Percentiles rank a stretch among this genome's conserved stretches.
Evolutionary conservation across 352 stramenopile species (phyloP).

Genomic region (Phytophthora sansomeana): DNA sequence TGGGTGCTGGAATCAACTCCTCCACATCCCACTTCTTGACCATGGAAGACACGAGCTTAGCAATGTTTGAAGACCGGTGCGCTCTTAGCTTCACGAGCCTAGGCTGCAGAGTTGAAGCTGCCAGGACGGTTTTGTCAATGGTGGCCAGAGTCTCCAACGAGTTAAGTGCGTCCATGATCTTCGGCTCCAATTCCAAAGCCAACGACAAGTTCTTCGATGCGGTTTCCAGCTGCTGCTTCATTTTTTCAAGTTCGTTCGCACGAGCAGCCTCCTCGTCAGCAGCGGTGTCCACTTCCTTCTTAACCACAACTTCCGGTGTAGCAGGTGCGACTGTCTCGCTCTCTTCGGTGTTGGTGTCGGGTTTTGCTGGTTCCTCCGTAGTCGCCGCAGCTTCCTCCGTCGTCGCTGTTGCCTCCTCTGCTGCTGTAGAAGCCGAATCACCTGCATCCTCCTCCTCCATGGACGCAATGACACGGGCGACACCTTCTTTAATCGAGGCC

Average conservation of each 20-base stretch:
- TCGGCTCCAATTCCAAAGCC: slow-evolving; percentile 43
- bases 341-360: slow-evolving; percentile 30
- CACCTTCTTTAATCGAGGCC: slow-evolving; percentile 75
- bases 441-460: slow-evolving; percentile 66
- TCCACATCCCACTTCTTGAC: slow-evolving; percentile 60
- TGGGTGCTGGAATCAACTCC: slow-evolving; percentile 53
- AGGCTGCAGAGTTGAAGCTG: slow-evolving; percentile 38
- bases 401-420: slow-evolving; percentile 23
- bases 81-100: slow-evolving; percentile 51
- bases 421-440: slow-evolving; percentile 26
- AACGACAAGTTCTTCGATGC: slow-evolving; percentile 49
- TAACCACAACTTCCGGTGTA: slow-evolving; percentile 13
- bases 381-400: slow-evolving; percentile 17
- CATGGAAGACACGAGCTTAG: slow-evolving; percentile 42
- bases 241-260: slow-evolving; percentile 13
- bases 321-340: slow-evolving; percentile 12
- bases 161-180: slow-evolving; percentile 46
- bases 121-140: slow-evolving; percentile 46
- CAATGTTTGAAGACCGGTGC: slow-evolving; percentile 41
- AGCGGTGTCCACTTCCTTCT: slow-evolving; percentile 29
- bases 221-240: slow-evolving; percentile 39
- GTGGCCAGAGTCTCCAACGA: slow-evolving; percentile 38
- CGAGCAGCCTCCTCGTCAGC: slow-evolving; percentile 13
- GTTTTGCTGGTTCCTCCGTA: slow-evolving; percentile 16
- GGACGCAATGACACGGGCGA: slow-evolving; percentile 76